Evolutionary conservation across 2,329 filamentous ascomycete species (phyloP).

Genomic region (Leptographium flavum): DNA sequence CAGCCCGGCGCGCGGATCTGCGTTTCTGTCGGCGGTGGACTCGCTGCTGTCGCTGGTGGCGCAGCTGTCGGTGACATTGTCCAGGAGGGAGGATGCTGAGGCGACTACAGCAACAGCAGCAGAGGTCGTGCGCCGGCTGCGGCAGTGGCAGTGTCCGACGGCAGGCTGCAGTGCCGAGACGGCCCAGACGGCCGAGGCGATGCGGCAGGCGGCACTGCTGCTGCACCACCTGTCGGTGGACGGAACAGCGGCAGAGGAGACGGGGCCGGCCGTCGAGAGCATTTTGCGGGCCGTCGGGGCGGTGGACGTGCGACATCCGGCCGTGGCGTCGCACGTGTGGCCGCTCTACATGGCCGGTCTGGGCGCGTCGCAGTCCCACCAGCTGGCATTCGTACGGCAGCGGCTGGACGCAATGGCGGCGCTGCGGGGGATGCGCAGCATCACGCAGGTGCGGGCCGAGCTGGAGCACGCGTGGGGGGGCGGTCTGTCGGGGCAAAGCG

Average conservation of each 20-base stretch:
- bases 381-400: not conserved
- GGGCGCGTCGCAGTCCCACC: not conserved
- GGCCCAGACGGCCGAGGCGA: conserved; percentile 2
- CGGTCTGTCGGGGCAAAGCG: not conserved
- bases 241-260: not conserved
- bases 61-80: not conserved
- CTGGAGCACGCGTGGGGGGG: not conserved
- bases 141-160: not conserved
- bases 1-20: not conserved
- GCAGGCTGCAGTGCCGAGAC: not conserved
- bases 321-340: conserved; percentile 3
- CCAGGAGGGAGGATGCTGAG: too few relatives aligned
- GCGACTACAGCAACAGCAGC: too few relatives aligned
- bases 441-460: not conserved
- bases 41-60: conserved; percentile 4
- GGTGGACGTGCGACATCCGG: not conserved
- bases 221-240: not conserved
- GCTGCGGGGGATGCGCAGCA: not conserved
- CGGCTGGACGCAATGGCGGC: not conserved
- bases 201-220: conserved; percentile 2
- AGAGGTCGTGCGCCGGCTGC: not conserved
- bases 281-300: not conserved
- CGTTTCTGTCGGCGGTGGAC: conserved; percentile 4
- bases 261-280: not conserved
- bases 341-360: conserved; percentile 4